A percentile compares a stretch with the other conserved stretches of the same genome.
Evolutionary conservation across 148 eudicot genomes (phyloP).

Genomic region (Arctostaphylos glauca): DNA sequence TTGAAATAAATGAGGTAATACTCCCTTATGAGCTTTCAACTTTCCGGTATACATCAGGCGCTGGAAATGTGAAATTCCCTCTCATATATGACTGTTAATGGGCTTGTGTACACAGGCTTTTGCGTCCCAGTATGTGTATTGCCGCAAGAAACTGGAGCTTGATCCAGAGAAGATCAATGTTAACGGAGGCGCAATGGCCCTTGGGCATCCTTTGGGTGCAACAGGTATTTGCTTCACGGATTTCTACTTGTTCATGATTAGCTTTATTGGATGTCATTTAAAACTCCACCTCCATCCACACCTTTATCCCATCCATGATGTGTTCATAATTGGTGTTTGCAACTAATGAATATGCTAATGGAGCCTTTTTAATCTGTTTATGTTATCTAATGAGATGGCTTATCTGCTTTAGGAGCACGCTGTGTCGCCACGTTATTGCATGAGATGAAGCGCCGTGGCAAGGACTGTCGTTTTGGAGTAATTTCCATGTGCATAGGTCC

Average conservation of each 20-base stretch:
- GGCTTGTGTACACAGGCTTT: slow-evolving; percentile 96
- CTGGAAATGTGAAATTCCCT: neutral
- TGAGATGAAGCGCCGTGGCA: slow-evolving; percentile 98
- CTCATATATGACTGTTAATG: slow-evolving; percentile 63
- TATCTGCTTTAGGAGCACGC: slow-evolving; percentile 66
- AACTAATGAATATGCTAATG: neutral
- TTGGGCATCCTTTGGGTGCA: slow-evolving; percentile 97
- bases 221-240: slow-evolving; percentile 54
- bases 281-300: neutral
- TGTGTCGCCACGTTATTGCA: slow-evolving; percentile 94
- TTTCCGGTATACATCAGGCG: neutral
- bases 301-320: neutral
- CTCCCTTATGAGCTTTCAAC: neutral
- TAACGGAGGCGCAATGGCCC: slow-evolving; percentile 98
- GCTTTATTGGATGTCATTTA: neutral
- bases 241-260: too few species aligned
- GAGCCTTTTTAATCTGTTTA: neutral
- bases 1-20: slow-evolving; percentile 87
- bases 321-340: neutral
- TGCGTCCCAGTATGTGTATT: slow-evolving; percentile 90
- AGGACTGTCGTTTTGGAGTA: slow-evolving; percentile 91
- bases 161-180: slow-evolving; percentile 93
- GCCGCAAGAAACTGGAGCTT: slow-evolving; percentile 84
- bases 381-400: neutral
- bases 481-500: slow-evolving; percentile 94